Evolutionary conservation across 305 asterid genomes (phyloP).

Genomic region (Fraxinus ornus): DNA sequence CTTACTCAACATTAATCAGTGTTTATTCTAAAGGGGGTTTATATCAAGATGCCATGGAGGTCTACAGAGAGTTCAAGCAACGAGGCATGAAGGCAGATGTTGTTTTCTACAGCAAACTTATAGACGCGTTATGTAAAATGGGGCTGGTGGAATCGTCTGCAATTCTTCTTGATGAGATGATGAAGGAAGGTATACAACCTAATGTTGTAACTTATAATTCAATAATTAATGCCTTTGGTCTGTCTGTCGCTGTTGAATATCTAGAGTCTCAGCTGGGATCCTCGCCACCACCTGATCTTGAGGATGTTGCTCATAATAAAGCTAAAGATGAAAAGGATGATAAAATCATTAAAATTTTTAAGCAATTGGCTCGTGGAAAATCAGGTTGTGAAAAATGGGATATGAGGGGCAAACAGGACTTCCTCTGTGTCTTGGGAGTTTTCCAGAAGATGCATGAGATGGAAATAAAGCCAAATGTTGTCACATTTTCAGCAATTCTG

Average conservation of each 20-base stretch:
- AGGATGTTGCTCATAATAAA: constrained; percentile 21
- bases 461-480: constrained; percentile 93
- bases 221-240: constrained; percentile 88
- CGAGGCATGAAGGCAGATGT: constrained; percentile 88
- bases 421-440: constrained; percentile 68
- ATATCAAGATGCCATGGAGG: constrained; percentile 63
- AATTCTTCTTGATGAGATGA: constrained; percentile 82
- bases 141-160: constrained; percentile 83
- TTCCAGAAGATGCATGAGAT: constrained; percentile 86
- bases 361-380: constrained; percentile 61
- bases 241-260: constrained; percentile 38
- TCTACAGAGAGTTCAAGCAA: constrained; percentile 64
- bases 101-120: constrained; percentile 87
- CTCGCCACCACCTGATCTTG: constrained; percentile 24
- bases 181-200: constrained; percentile 82
- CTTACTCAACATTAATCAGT: constrained; percentile 79
- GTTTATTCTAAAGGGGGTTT: constrained; percentile 79
- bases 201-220: constrained; percentile 98
- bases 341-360: constrained; percentile 53
- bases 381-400: constrained; percentile 35
- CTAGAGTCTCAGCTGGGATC: constrained; percentile 38
- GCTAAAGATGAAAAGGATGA: constrained; percentile 45
- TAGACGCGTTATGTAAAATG: constrained; percentile 87
- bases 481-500: constrained; percentile 87
- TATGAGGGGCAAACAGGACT: constrained; percentile 49